Evolutionary conservation across 1,284 basidiomycete species (phyloP), one percentile per base, ranked within the genome.

Genomic region (Sphaerobolus stellatus): DNA sequence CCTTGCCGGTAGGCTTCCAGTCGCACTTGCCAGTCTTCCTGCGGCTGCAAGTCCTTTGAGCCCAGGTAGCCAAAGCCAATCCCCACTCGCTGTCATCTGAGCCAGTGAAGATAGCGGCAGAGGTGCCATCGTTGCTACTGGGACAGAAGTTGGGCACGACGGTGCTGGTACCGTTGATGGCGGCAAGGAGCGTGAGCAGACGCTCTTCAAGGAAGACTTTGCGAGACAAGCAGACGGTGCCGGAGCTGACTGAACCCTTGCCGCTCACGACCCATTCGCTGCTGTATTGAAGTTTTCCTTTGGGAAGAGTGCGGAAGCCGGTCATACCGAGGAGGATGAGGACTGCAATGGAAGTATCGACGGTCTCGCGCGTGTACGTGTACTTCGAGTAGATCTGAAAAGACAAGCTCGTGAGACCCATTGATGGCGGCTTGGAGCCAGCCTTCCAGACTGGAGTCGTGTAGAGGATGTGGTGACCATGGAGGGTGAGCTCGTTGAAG

Each of bases 91-190:
- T 65, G 31, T 64, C 60, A 33, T 64, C 65, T n/a, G 65, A 56
- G 4, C 41, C 41, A n/a, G 41, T 14, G 28, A 6, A 43, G 41
- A 43, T 43, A 22, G 41, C 41, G 4, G 41, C 41, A 3, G 41
- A 4, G 13, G 13, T 22, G 11, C 20, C 11, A 43, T 11, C 20
- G n/a, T n/a, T n/a, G 14, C 41, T 43, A 22, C 11, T 43, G 11
- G 41, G 41, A 22, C 41, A 43, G 50, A 66, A 67, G 25, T 59
- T 54, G 16, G 69, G 66, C 13, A 71, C 62, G 49, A 71, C 58
- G n/a, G 70, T 70, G 7, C 68, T 71, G 36, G 60, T 54, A 2
- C 60, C 61, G 56, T 71, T 71, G 58, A 71, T 52, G 29, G 56
- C 55, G 18, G 64, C 56, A 20, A 71, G 63, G n/a, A 63, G 54